These are phyloP conservation scores for Fusarium sp. DNA, from an alignment of 2,329 filamentous ascomycete genomes.

Conservation along the genomic window DNA sequence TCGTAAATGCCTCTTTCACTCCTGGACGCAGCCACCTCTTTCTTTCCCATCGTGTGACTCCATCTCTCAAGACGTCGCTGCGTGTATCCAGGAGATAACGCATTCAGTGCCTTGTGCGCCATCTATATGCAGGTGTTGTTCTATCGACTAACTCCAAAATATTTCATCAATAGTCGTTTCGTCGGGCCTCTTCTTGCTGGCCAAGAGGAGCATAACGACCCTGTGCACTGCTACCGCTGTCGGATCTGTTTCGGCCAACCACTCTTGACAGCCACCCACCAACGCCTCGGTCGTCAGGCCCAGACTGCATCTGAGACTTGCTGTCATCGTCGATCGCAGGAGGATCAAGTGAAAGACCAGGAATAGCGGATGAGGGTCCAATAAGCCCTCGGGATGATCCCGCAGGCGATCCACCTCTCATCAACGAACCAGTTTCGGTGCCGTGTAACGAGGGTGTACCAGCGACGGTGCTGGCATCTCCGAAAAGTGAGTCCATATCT, in stretches of 20 bases:
- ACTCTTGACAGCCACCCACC: slow-evolving; percentile 64
- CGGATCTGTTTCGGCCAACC: slow-evolving; percentile 56
- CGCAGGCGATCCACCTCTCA: slow-evolving; percentile 78
- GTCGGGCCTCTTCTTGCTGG: slow-evolving; percentile 56
- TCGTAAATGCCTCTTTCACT: slow-evolving; percentile 28
- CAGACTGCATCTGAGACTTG: slow-evolving; percentile 57
- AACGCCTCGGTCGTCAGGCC: slow-evolving; percentile 58
- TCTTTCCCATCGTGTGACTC: slow-evolving; percentile 28
- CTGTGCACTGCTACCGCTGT: slow-evolving; percentile 56
- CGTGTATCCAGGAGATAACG: slow-evolving; percentile 37
- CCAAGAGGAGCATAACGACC: slow-evolving; percentile 59
- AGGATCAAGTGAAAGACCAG: slow-evolving; percentile 84
- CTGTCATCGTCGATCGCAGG: slow-evolving; percentile 70
- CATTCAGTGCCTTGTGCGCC: slow-evolving; percentile 43
- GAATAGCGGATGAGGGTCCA: slow-evolving; percentile 77
- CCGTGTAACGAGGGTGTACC: slow-evolving; percentile 81
- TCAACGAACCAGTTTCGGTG: slow-evolving; percentile 85
- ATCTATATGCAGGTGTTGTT: slow-evolving; percentile 57
- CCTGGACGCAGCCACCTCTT: slow-evolving; percentile 1
- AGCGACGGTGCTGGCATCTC: slow-evolving; percentile 87
- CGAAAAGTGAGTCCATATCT: slow-evolving; percentile 96
- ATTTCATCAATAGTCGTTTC: slow-evolving; percentile 45
- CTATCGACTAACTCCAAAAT: slow-evolving; percentile 45
- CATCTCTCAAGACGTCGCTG: slow-evolving; percentile 22
- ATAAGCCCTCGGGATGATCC: slow-evolving; percentile 76